Conservation (phyloP, 371 early-diverging fungal species). For the Syncephalastrum sp. region DNA sequence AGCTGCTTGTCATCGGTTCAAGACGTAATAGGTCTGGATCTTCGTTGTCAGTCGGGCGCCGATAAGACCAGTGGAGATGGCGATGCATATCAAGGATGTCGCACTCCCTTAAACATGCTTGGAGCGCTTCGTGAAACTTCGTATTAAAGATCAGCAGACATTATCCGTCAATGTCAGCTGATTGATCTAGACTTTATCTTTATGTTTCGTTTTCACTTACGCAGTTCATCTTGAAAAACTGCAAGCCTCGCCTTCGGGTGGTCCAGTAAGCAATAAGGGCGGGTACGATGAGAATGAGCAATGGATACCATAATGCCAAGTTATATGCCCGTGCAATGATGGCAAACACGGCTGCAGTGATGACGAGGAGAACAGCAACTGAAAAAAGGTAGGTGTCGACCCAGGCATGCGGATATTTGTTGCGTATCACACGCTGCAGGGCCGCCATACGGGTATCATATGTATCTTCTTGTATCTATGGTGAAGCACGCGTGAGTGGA, state of each 20-base stretch:
- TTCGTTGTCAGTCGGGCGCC: conserved; percentile 28
- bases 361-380: conserved; percentile 24
- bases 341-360: conserved; percentile 31
- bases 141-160: background rate
- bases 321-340: conserved; percentile 25
- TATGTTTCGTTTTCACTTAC: conserved; percentile 2
- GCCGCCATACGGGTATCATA: conserved; percentile 23
- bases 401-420: conserved; percentile 30
- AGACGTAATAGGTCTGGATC: conserved; percentile 18
- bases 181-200: background rate
- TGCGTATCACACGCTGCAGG: conserved; percentile 20
- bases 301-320: conserved; percentile 30
- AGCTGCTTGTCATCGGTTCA: conserved; percentile 8
- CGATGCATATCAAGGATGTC: conserved; percentile 23
- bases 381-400: conserved; percentile 32
- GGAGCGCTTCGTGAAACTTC: conserved; percentile 35
- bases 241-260: conserved; percentile 27
- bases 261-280: conserved; percentile 34
- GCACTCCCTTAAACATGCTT: conserved; percentile 26
- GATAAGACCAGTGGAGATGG: conserved; percentile 33
- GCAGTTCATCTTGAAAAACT: conserved; percentile 16
- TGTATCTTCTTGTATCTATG: conserved; percentile 25
- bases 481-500: too few species aligned
- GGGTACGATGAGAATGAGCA: conserved; percentile 27
- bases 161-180: background rate